Base-by-base conservation (phyloP, 1,284 basidiomycete species). In the Peniophora sp. region DNA sequence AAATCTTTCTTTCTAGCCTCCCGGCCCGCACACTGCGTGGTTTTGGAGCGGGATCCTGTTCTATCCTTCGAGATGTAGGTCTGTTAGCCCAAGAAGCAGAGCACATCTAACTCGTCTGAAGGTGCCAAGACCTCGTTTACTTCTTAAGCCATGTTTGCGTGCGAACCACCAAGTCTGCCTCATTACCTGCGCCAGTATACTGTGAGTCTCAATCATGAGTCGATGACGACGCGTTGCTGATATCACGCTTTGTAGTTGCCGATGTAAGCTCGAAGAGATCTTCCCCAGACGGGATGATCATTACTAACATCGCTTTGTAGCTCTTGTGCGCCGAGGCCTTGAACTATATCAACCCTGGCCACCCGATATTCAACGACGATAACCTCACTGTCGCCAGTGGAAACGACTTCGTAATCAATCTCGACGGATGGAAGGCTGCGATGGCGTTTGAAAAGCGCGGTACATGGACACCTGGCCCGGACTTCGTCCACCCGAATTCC, bases 131-230 rank as follows among this genome's bases (percentile, higher is more conserved):
- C n/a, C 59, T 85, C 0, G 72, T 79, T 0, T 83, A 74, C 58
- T 61, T 63, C 0, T 63, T 83, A 3, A 82, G 79, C 52, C 76
- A 82, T 52, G 62, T 73, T 0, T 83, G 81, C 43, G 77, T 76
- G 0, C 75, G 78, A 24, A 76, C 81, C 0, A 82, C 81, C 0
- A 70, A 79, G 2, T 79, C 82, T 0, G 83, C 87, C 0, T 83
- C 81, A 0, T 81, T 84, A 22, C 82, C 82, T 0, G 79, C 81
- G 0, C 81, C 81, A 0, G 78, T 83, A 0, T 83, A 83, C 47
- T 83, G 81, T 83, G 55, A 68, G 80, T 70, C 3, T 6, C 20
- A 10, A 3, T 17, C 23, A 9, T 10, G 20, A 24, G 20, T 15
- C 8, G 23, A 17, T 15, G 9, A 20, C 9, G 22, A 14, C 6